Evolutionary conservation across 1,284 basidiomycete genomes (phyloP).

Genomic region (Ceratobasidium papillatum): DNA sequence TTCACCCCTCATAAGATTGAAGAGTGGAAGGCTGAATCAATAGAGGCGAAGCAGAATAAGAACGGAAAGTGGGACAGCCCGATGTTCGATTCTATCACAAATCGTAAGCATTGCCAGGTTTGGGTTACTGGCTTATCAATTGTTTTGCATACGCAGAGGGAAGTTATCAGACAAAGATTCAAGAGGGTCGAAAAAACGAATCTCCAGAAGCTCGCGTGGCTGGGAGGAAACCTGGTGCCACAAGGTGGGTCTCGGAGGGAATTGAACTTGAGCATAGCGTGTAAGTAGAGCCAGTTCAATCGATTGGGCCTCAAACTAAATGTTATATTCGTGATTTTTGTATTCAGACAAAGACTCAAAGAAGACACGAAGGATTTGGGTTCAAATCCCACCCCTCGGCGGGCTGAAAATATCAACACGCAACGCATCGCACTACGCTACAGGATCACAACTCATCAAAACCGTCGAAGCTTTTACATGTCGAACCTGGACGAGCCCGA

Average conservation of each 20-base stretch:
- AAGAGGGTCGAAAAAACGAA: not conserved
- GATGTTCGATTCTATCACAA: too few relatives aligned
- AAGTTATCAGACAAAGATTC: too few relatives aligned
- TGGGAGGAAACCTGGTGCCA: not conserved
- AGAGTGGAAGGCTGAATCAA: not conserved
- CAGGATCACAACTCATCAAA: not conserved
- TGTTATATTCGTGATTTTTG: not conserved
- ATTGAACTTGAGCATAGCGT: constrained; percentile 10
- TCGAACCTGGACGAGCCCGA: not conserved
- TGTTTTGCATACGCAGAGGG: too few relatives aligned
- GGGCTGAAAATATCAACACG: not conserved
- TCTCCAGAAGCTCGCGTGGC: not conserved
- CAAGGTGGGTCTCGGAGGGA: not conserved
- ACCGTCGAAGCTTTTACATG: not conserved
- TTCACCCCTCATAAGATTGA: not conserved
- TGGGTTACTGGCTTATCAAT: too few relatives aligned
- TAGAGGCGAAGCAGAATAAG: too few relatives aligned
- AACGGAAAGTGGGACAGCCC: too few relatives aligned
- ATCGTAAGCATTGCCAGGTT: too few relatives aligned
- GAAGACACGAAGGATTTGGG: not conserved
- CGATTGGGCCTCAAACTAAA: not conserved
- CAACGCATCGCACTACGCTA: not conserved
- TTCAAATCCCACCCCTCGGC: not conserved
- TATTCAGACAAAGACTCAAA: not conserved
- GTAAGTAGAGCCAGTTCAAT: not conserved